These are phyloP conservation scores for Didymella glomerata DNA, from an alignment of 2,329 filamentous ascomycete genomes.

Conservation along the genomic window DNA sequence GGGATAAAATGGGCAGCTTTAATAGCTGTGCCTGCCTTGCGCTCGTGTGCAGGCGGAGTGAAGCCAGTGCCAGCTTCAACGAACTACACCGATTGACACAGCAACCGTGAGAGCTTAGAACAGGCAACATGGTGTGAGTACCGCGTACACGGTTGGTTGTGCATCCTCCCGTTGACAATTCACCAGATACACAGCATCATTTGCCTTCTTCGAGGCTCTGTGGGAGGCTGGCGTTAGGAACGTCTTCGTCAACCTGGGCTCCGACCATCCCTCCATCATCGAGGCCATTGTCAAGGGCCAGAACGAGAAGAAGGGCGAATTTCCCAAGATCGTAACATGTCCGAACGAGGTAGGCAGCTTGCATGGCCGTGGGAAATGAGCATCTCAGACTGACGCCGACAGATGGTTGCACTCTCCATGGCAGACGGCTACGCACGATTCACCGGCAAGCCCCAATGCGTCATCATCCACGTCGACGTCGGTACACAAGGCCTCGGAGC, in stretches of 20 bases:
- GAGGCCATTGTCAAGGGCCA: slow-evolving; percentile 83
- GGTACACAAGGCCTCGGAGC: slow-evolving; percentile 81
- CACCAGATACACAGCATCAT: slow-evolving; percentile 74
- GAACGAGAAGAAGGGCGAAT: slow-evolving; percentile 69
- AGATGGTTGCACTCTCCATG: slow-evolving; percentile 88
- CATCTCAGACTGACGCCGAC: slow-evolving; percentile 11
- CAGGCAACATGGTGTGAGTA: slow-evolving; percentile 36
- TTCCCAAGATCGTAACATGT: slow-evolving; percentile 79
- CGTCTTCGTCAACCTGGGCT: slow-evolving; percentile 73
- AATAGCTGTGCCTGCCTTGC: background rate
- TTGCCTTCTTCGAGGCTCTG: slow-evolving; percentile 82
- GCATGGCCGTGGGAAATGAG: background rate
- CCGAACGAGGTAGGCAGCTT: slow-evolving; percentile 73
- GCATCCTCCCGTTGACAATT: background rate
- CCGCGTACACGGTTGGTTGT: background rate
- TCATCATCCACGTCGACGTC: slow-evolving; percentile 83
- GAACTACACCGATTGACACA: background rate
- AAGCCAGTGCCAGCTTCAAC: background rate
- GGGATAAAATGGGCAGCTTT: background rate
- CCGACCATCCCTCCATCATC: slow-evolving; percentile 77
- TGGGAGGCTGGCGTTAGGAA: slow-evolving; percentile 65
- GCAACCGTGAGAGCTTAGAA: background rate
- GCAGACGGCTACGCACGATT: slow-evolving; percentile 78
- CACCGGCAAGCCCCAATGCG: slow-evolving; percentile 76
- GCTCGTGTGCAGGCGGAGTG: background rate